phyloP scores from a whole-genome alignment of 129 eudicot genomes.

The Escallonia rubra region DNA sequence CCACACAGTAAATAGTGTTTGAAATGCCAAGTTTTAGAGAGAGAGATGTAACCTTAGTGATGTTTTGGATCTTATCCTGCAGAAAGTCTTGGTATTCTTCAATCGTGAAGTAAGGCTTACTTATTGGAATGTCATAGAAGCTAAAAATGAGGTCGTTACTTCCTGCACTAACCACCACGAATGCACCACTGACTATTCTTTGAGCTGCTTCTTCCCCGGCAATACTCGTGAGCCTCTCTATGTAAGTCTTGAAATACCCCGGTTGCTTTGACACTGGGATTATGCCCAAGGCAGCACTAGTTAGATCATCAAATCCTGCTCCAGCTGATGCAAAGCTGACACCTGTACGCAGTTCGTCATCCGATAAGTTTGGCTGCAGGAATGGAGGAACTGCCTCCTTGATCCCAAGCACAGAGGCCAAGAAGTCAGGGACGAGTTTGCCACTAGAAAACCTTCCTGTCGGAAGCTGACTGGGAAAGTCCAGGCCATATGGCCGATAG shows the following conservation, averaged over 20 bases:
- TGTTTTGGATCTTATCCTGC: constrained; percentile 33
- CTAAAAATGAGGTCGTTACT: constrained; percentile 68
- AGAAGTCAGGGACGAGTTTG: constrained; percentile 47
- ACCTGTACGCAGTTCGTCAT: constrained; percentile 52
- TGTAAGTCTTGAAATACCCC: constrained; percentile 31
- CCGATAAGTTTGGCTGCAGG: constrained; percentile 43
- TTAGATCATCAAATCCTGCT: constrained; percentile 58
- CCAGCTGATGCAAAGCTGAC: constrained; percentile 78
- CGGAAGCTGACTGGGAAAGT: constrained; percentile 48
- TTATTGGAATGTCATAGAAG: constrained; percentile 49
- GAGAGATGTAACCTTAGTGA: constrained; percentile 34
- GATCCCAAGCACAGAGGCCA: constrained; percentile 51
- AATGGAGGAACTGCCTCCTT: constrained; percentile 60
- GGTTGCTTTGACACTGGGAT: constrained; percentile 49
- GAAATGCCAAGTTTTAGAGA: too few species aligned
- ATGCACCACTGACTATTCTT: constrained; percentile 33
- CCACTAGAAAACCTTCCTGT: constrained; percentile 76
- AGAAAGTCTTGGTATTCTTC: constrained; percentile 53
- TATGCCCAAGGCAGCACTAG: constrained; percentile 33
- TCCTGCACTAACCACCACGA: constrained; percentile 58
- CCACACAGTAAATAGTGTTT: too few species aligned
- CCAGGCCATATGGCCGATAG: constrained; percentile 36
- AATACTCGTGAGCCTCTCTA: constrained; percentile 25
- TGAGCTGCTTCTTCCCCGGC: constrained; percentile 40
- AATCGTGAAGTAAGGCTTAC: constrained; percentile 33